Evolutionary conservation across 257 asterid species (phyloP).

Genomic region (Lantana camara): DNA sequence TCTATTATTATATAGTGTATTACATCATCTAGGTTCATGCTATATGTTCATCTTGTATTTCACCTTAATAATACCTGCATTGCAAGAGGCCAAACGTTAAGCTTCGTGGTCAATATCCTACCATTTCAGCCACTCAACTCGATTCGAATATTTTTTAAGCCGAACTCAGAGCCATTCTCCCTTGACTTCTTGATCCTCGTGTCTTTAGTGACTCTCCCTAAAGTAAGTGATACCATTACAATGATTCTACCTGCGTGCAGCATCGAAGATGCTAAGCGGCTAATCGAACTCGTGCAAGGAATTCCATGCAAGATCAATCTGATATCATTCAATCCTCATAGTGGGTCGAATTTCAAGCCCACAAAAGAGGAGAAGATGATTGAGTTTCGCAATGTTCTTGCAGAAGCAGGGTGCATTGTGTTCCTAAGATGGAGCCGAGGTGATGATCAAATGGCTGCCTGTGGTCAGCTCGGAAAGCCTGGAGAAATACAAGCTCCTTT

Average conservation of each 20-base stretch:
- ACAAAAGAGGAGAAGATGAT: slow-evolving; percentile 78
- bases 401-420: slow-evolving; percentile 77
- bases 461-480: slow-evolving; percentile 96
- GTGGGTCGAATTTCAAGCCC: slow-evolving; percentile 80
- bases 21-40: no score
- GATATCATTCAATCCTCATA: slow-evolving; percentile 87
- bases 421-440: slow-evolving; percentile 80
- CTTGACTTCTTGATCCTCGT: no score
- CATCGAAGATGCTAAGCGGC: slow-evolving; percentile 79
- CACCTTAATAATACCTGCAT: no score
- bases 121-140: no score
- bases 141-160: no score
- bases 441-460: slow-evolving; percentile 98
- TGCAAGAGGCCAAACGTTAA: no score
- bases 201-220: background rate
- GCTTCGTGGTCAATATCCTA: no score
- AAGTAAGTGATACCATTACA: background rate
- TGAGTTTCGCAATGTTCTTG: slow-evolving; percentile 75
- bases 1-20: no score
- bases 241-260: slow-evolving; percentile 39
- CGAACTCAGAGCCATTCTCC: no score
- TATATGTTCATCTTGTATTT: no score
- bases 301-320: slow-evolving; percentile 98
- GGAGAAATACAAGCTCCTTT: slow-evolving; percentile 86
- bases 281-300: slow-evolving; percentile 67